Base-by-base conservation (phyloP, 495 filamentous ascomycete species). In the Aspergillus diversus region DNA sequence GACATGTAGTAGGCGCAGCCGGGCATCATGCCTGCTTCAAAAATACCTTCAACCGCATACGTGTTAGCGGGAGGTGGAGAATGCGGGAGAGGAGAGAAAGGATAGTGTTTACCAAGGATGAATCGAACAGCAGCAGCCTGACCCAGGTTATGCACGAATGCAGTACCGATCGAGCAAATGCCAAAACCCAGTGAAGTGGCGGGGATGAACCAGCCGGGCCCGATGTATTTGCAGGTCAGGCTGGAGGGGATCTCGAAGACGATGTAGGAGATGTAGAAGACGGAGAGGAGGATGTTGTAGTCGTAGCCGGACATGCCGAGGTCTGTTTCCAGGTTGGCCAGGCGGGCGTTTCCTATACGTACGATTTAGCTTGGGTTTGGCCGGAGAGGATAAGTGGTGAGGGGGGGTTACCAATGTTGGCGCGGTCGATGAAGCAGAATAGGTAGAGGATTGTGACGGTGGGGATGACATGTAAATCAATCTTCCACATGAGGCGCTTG, bases 241-340 rank as follows among this genome's bases (percentile, higher is more conserved):
- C 92, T 95, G 39, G 89, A 90, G 0, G 92, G 92, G 48, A 92
- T 84, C 72, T 95, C 92, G 63, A 93, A 93, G 5, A 87, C 70
- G 52, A 86, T 84, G 69, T 90, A 91, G 37, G 84, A 86, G 3
- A 87, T 79, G 71, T 90, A 90, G 73, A 88, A 89, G 13, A 89
- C 79, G 54, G 86, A 82, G 1, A 89, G 77, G 17, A 86, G 85
- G 47, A 89, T 75, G 63, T 89, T 89, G 37, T 81, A 87, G 71
- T 84, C 75, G 59, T 83, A 77, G 9, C 82, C 83, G 11, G 65
- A 66, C 71, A 90, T 81, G 17, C 80, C 63, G n/a, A 89, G 77
- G 47, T 89, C 87, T 13, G 76, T 70, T 16, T 82, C 79, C 32
- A 90, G 74, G 8, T 86, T 86, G 65, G 87, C 81, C 53, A 90